Percentiles rank a stretch among this genome's conserved stretches.
phyloP scores from a whole-genome alignment of 768 basidiomycete genomes.

The Boletus huronensis region DNA sequence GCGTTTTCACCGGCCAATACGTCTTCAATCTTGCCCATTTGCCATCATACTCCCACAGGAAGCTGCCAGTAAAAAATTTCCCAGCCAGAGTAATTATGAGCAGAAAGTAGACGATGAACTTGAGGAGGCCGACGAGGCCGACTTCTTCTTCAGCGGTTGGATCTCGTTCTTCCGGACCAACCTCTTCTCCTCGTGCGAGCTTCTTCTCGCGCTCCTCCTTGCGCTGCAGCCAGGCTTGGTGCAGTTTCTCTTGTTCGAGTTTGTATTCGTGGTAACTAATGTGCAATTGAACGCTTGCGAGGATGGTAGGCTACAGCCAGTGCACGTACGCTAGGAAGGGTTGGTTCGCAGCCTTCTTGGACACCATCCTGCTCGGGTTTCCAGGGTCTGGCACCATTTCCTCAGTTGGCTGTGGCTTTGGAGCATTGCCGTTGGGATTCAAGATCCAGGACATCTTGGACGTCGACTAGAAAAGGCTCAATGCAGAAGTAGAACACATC shows the following conservation, averaged over 20 bases:
- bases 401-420: conserved; percentile 38
- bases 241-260: conserved; percentile 55
- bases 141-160: conserved; percentile 69
- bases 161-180: conserved; percentile 69
- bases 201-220: conserved; percentile 70
- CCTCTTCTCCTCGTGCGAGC: conserved; percentile 69
- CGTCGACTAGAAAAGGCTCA: background rate
- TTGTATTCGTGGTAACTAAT: conserved; percentile 66
- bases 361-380: conserved; percentile 67
- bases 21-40: conserved; percentile 59
- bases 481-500: background rate
- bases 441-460: conserved; percentile 63
- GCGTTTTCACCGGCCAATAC: conserved; percentile 55
- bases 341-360: conserved; percentile 78
- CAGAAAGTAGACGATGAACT: conserved; percentile 58
- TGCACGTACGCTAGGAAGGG: conserved; percentile 76
- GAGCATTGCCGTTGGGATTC: conserved; percentile 39
- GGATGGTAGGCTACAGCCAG: background rate
- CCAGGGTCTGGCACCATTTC: conserved; percentile 60
- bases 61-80: conserved; percentile 85
- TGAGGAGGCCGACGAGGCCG: conserved; percentile 60
- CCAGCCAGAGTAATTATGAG: conserved; percentile 59
- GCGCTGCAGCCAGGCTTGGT: conserved; percentile 63
- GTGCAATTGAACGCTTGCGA: conserved; percentile 5
- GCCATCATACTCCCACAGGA: conserved; percentile 76